phyloP scores from a whole-genome alignment of 371 early-diverging fungal genomes.

The Syncephalis fuscata region DNA sequence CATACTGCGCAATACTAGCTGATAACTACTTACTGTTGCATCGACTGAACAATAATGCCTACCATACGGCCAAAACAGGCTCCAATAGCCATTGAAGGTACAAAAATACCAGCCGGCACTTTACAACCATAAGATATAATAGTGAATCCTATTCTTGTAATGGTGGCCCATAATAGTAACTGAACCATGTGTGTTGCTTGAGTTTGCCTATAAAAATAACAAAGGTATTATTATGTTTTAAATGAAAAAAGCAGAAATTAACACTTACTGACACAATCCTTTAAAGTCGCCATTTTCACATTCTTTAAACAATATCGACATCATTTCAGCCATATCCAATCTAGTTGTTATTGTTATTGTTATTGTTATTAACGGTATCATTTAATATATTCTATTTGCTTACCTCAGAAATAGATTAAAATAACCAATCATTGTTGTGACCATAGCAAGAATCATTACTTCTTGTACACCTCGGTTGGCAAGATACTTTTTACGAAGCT shows the following conservation, averaged over 20 bases:
- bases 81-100: conserved; percentile 84
- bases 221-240: not conserved
- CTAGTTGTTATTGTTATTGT: no score
- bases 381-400: not conserved
- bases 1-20: no score
- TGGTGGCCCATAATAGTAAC: conserved; percentile 38
- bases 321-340: conserved; percentile 57
- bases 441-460: conserved; percentile 45
- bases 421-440: conserved; percentile 58
- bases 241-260: not conserved
- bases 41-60: conserved; percentile 64
- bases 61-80: conserved; percentile 79
- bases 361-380: no score
- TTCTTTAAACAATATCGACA: conserved; percentile 64
- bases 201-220: conserved; percentile 8
- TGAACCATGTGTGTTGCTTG: conserved; percentile 27
- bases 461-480: conserved; percentile 42
- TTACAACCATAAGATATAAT: conserved; percentile 60
- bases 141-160: conserved; percentile 43
- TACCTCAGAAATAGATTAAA: conserved; percentile 55
- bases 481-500: conserved; percentile 33
- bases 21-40: conserved; percentile 20
- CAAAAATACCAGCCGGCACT: conserved; percentile 85
- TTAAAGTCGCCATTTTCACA: conserved; percentile 40
- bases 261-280: conserved; percentile 42